Percentiles rank a stretch among this genome's conserved stretches.
phyloP scores from a whole-genome alignment of 2,329 filamentous ascomycete genomes.

The Chrysoporthe puriensis region DNA sequence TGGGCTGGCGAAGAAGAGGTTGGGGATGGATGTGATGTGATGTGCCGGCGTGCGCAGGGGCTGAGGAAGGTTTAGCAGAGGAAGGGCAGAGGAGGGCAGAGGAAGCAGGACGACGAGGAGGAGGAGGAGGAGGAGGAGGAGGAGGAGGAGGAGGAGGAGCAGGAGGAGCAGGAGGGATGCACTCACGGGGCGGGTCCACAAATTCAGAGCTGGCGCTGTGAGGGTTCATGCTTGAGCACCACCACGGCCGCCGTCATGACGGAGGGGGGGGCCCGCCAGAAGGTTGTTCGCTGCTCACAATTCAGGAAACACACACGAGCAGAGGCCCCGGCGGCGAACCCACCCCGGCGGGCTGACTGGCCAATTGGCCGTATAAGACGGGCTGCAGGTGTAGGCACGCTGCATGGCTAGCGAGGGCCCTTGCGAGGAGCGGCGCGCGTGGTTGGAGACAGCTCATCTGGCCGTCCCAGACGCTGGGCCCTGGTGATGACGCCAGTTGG shows the following conservation, averaged over 20 bases:
- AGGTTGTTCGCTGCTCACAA: not conserved
- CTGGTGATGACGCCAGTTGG: slow-evolving; percentile 15
- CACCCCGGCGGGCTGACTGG: slow-evolving; percentile 18
- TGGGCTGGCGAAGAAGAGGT: not conserved
- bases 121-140: not conserved
- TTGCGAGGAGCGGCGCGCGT: slow-evolving; percentile 6
- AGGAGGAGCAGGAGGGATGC: slow-evolving; percentile 10
- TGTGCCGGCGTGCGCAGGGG: no score
- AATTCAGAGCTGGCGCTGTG: slow-evolving; percentile 31
- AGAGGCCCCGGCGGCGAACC: slow-evolving; percentile 12
- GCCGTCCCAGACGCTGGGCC: not conserved
- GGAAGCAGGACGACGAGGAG: not conserved
- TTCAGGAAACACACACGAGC: slow-evolving; percentile 11
- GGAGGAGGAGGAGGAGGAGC: not conserved
- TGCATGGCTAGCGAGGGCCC: slow-evolving; percentile 22
- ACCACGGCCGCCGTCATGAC: slow-evolving; percentile 20
- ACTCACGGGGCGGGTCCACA: slow-evolving; percentile 34
- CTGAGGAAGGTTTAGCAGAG: no score
- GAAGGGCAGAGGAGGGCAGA: not conserved
- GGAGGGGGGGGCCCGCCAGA: slow-evolving; percentile 16
- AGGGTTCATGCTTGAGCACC: slow-evolving; percentile 32
- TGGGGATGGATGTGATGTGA: no score
- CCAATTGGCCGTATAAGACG: slow-evolving; percentile 25
- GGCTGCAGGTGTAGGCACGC: slow-evolving; percentile 20
- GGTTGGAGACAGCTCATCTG: slow-evolving; percentile 26